phyloP scores from a whole-genome alignment of 345 rosid genomes.

The Boechera divaricarpa region DNA sequence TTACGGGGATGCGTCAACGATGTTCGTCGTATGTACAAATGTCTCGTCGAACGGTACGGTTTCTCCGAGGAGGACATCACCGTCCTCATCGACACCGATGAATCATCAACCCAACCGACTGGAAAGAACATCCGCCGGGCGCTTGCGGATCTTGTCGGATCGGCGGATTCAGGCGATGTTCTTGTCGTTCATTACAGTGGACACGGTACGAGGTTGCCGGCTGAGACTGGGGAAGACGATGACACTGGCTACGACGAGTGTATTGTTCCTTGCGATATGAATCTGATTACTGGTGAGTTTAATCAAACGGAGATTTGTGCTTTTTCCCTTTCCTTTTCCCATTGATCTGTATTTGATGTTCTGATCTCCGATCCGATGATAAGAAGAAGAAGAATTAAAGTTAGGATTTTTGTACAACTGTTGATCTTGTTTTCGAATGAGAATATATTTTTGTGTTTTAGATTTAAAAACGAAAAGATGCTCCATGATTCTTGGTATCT shows the following conservation, averaged over 20 bases:
- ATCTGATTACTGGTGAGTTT: conserved; percentile 82
- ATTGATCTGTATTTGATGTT: conserved; percentile 13
- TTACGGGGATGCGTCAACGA: conserved; percentile 93
- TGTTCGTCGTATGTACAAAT: conserved; percentile 66
- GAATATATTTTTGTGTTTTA: background rate
- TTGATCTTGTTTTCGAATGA: background rate
- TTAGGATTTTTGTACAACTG: background rate
- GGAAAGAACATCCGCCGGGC: conserved; percentile 84
- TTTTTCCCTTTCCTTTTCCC: too few species aligned
- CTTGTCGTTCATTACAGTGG: conserved; percentile 96
- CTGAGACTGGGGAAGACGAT: conserved; percentile 96
- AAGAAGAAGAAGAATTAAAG: background rate
- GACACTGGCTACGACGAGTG: conserved; percentile 97
- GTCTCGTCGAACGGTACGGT: conserved; percentile 73
- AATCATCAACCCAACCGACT: conserved; percentile 64
- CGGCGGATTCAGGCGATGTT: conserved; percentile 64
- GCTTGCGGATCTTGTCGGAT: conserved; percentile 57
- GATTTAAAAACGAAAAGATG: background rate
- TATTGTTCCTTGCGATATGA: conserved; percentile 96
- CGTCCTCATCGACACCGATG: conserved; percentile 79
- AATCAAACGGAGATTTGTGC: background rate
- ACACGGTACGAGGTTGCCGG: conserved; percentile 95
- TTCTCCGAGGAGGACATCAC: conserved; percentile 71
- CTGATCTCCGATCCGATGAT: conserved; percentile 2
- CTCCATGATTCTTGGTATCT: conserved; percentile 13